These are phyloP conservation scores for Fomes fomentarius DNA, from an alignment of 1,284 basidiomycete species.

Conservation along the genomic window DNA sequence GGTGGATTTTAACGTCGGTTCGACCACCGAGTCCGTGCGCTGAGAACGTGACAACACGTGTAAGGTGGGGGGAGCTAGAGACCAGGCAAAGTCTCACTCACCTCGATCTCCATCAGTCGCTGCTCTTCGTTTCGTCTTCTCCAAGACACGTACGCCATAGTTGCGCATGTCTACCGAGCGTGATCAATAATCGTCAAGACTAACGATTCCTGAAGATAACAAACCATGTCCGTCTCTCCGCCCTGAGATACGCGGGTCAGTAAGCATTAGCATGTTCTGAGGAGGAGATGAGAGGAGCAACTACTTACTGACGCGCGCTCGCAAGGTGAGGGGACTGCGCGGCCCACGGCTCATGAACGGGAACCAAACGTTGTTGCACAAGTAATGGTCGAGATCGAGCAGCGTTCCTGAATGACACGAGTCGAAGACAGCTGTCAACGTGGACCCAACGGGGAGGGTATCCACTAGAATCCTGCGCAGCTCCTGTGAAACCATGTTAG, in stretches of 20 bases:
- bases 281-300: background rate
- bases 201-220: too few species aligned
- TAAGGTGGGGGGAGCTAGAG: too few species aligned
- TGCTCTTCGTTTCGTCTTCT: background rate
- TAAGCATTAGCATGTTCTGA: background rate
- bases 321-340: conserved; percentile 24
- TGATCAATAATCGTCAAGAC: too few species aligned
- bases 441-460: conserved; percentile 42
- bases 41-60: too few species aligned
- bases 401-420: conserved; percentile 51
- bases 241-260: background rate
- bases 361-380: conserved; percentile 49
- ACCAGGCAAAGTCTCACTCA: background rate
- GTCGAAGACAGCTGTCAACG: conserved; percentile 50
- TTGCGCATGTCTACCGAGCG: background rate
- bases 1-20: conserved; percentile 12
- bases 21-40: background rate
- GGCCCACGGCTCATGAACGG: conserved; percentile 50
- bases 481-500: conserved; percentile 30
- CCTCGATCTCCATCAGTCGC: background rate
- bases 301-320: conserved; percentile 15
- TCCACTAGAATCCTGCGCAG: conserved; percentile 43
- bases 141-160: background rate
- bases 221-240: conserved; percentile 19
- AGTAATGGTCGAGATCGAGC: conserved; percentile 47